Conservation (phyloP, 208 protist species). For the Crithidia thermophila region DNA sequence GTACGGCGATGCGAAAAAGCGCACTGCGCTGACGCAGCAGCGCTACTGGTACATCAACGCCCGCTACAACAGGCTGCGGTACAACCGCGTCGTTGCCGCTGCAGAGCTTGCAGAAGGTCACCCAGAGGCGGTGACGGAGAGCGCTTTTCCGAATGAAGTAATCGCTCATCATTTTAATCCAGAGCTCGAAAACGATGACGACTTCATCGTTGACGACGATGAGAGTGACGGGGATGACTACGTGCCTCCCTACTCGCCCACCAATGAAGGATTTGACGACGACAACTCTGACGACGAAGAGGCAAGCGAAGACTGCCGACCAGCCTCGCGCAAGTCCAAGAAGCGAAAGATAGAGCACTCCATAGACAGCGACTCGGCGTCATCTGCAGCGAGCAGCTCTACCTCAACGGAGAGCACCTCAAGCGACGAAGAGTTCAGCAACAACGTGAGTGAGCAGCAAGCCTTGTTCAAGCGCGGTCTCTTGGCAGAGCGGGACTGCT, state of each 20-base stretch:
- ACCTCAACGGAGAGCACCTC: constrained; percentile 12
- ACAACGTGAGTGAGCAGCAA: constrained; percentile 4
- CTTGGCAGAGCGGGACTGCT: constrained; percentile 25
- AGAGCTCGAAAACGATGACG: constrained; percentile 33
- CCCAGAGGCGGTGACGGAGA: constrained; percentile 37
- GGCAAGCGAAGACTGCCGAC: neutral
- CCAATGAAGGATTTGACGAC: constrained; percentile 10
- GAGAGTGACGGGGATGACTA: constrained; percentile 22
- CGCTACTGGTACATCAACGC: constrained; percentile 84
- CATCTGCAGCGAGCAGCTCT: neutral
- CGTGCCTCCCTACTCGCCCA: constrained; percentile 23
- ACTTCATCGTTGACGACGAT: constrained; percentile 46
- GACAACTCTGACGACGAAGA: constrained; percentile 18
- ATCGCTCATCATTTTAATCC: constrained; percentile 45
- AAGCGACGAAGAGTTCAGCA: constrained; percentile 7
- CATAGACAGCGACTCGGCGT: neutral
- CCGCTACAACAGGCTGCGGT: constrained; percentile 82
- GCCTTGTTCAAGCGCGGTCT: constrained; percentile 38
- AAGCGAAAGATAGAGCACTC: constrained; percentile 11
- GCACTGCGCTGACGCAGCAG: constrained; percentile 48
- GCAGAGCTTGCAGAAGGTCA: constrained; percentile 49
- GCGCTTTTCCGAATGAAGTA: constrained; percentile 53
- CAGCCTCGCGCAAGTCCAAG: neutral
- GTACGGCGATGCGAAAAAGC: constrained; percentile 24
- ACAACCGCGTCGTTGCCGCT: constrained; percentile 82